phyloP scores from a whole-genome alignment of 208 protist species.

The Porcisia hertigi region DNA sequence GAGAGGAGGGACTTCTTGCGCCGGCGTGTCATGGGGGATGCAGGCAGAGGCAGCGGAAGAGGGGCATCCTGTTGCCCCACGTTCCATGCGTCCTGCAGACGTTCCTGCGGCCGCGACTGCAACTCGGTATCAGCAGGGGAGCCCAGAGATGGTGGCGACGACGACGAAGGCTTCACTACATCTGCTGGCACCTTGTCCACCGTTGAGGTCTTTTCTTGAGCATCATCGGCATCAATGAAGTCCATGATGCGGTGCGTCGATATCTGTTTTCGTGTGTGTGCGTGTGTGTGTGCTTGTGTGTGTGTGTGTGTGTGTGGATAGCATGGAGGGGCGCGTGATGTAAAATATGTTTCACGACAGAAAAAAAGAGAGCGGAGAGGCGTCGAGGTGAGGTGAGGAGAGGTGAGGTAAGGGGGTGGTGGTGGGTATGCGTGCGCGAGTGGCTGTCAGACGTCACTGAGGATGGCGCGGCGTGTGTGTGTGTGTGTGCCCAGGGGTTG shows the following conservation, averaged over 20 bases:
- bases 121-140: neutral
- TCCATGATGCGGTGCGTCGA: neutral
- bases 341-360: too few species aligned
- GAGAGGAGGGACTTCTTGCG: neutral
- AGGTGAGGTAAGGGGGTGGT: too few species aligned
- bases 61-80: neutral
- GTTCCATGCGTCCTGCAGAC: neutral
- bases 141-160: neutral
- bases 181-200: neutral
- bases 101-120: neutral
- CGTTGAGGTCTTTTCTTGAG: neutral
- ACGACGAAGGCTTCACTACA: neutral
- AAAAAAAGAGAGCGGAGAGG: too few species aligned
- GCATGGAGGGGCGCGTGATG: too few species aligned
- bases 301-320: neutral
- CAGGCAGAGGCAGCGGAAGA: slow-evolving; percentile 8
- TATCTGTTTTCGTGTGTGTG: neutral
- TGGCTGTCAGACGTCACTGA: too few species aligned
- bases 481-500: too few species aligned
- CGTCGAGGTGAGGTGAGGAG: too few species aligned
- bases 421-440: too few species aligned
- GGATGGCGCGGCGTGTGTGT: too few species aligned
- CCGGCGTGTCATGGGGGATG: slow-evolving; percentile 3
- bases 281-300: neutral
- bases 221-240: neutral